phyloP scores from a whole-genome alignment of 805 yeast genomes.

The Metschnikowia cerradonensis region DNA sequence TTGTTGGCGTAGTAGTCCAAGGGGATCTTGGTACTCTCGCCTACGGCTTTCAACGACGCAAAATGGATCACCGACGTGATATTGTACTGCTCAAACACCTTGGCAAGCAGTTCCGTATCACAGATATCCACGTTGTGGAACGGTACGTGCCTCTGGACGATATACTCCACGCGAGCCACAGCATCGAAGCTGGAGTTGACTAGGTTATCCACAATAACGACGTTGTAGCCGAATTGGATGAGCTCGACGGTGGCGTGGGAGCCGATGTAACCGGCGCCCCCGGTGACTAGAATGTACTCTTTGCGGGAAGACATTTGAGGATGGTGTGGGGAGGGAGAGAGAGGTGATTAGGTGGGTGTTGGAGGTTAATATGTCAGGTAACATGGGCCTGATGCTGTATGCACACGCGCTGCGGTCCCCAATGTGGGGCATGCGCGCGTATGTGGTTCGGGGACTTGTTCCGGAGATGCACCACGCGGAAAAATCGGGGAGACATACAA shows the following conservation, averaged over 20 bases:
- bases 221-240: constrained; percentile 57
- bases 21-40: constrained; percentile 68
- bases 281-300: constrained; percentile 61
- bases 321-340: too few relatives aligned
- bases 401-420: not conserved
- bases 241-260: constrained; percentile 72
- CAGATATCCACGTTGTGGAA: constrained; percentile 56
- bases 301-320: not conserved
- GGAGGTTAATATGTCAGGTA: not conserved
- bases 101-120: constrained; percentile 44
- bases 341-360: not conserved
- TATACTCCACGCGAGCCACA: constrained; percentile 54
- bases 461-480: not conserved
- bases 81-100: constrained; percentile 46
- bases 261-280: constrained; percentile 87
- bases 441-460: not conserved
- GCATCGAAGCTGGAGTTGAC: constrained; percentile 66
- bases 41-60: constrained; percentile 82
- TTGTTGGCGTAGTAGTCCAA: constrained; percentile 66
- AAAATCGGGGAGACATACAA: not conserved
- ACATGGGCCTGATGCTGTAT: not conserved
- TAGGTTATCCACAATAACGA: constrained; percentile 70
- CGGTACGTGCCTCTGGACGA: constrained; percentile 47
- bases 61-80: constrained; percentile 68
- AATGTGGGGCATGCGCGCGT: not conserved